Base-by-base conservation (phyloP, 306 rosid genomes). In the Sophora flavescens region DNA sequence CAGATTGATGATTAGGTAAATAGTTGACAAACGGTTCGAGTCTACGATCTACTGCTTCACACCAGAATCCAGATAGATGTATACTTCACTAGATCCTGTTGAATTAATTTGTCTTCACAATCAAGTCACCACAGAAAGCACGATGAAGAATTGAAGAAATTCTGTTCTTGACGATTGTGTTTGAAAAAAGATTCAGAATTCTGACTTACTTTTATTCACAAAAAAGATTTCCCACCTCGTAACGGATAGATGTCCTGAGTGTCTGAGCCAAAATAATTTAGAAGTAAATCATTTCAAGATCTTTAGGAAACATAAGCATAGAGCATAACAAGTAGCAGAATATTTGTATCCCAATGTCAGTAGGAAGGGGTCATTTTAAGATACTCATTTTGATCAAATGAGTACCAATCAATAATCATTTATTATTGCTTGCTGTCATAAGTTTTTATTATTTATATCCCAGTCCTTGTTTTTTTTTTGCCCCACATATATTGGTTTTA, bases 231-330 rank as follows among this genome's bases (percentile, higher is more conserved):
- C 45, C 60, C 47, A 33, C 16, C 4, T 32, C 54, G 33, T 11
- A 54, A 18, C n/a, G 12, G 39, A 53, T 52, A 35, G 48, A 18
- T 36, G 28, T 53, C 17, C 0, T 0, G 5, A 50, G 47, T 51
- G 22, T 6, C 52, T 54, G 28, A 38, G 51, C 36, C 15, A 54
- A 70, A 54, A 54, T 54, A 54, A 5, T 38, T 54, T 1, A 36
- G 38, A 54, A 18, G 36, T 10, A 12, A 69, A 69, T 50, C n/a
- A 48, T 48, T 68, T 68, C 58, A 67, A n/a, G n/a, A 30, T 68
- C 59, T 51, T 35, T 51, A 35, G 30, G 30, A 17, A 36, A 53
- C 35, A 70, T 70, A 15, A 4, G n/a, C 26, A 48, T 30, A n/a
- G 17, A 33, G 32, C 62, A 48, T 47, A 22, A 8, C 4, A 68